Conservation (phyloP, 2,329 filamentous ascomycete species). For the Taxawa tesnikishii region DNA sequence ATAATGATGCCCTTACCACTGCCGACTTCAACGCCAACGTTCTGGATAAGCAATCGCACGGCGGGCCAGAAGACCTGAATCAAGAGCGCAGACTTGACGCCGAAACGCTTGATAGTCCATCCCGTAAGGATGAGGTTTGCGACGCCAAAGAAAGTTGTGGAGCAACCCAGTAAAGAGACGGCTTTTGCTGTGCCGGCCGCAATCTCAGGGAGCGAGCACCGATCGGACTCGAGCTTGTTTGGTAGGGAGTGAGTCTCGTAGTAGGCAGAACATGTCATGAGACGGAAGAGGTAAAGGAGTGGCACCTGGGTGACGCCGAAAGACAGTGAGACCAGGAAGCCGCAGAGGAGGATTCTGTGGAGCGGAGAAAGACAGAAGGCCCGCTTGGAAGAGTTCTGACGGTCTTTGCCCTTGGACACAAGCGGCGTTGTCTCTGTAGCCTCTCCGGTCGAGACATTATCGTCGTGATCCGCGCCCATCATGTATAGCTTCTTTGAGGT, state of each 20-base stretch:
- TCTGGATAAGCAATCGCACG: constrained; percentile 50
- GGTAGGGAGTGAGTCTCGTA: constrained; percentile 47
- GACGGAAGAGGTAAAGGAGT: constrained; percentile 52
- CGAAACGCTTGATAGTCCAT: constrained; percentile 54
- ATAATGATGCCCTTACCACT: constrained; percentile 53
- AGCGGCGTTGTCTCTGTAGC: no score
- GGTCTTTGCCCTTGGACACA: no score
- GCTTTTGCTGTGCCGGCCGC: constrained; percentile 52
- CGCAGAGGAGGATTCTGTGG: constrained; percentile 46
- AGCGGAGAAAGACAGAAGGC: no score
- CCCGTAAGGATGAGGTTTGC: constrained; percentile 56
- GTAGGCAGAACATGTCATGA: constrained; percentile 62
- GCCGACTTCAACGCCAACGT: constrained; percentile 51
- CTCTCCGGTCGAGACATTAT: no score
- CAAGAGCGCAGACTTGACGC: constrained; percentile 49
- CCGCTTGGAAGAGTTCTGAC: no score
- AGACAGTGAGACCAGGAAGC: constrained; percentile 45
- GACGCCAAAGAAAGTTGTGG: constrained; percentile 55
- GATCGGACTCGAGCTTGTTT: constrained; percentile 31
- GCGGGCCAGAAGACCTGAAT: constrained; percentile 54
- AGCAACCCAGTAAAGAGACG: constrained; percentile 53
- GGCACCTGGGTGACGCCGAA: constrained; percentile 40
- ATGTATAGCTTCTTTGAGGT: no score
- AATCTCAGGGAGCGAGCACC: constrained; percentile 50
- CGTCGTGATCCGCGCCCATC: no score